Percentiles rank a stretch among this genome's conserved stretches.
Conservation (phyloP, 116 monocot genomes). For the Zostera marina region DNA sequence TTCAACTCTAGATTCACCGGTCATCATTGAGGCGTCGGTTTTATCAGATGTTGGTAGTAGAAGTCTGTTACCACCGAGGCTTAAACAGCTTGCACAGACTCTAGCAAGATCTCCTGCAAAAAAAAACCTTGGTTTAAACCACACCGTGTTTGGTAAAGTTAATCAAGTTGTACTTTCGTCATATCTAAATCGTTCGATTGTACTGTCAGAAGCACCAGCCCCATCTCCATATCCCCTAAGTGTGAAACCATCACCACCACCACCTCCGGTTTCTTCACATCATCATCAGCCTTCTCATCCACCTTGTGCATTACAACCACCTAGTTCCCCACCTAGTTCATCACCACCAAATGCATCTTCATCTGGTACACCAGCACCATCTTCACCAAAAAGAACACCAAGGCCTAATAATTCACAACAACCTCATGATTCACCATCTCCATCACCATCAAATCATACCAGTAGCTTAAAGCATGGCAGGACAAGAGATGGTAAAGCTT, state of each 20-base stretch:
- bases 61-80: constrained; percentile 21
- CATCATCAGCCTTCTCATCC: constrained; percentile 11
- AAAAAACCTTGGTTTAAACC: constrained; percentile 63
- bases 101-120: constrained; percentile 26
- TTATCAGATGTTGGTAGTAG: constrained; percentile 42
- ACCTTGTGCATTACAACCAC: constrained; percentile 6
- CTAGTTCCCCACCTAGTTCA: constrained; percentile 6
- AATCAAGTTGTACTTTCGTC: constrained; percentile 44
- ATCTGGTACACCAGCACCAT: constrained; percentile 2
- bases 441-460: constrained; percentile 5
- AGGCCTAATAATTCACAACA: constrained; percentile 9
- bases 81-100: constrained; percentile 49
- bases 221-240: constrained; percentile 26
- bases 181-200: constrained; percentile 39
- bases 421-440: constrained; percentile 1
- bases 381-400: constrained; percentile 6
- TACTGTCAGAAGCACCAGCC: constrained; percentile 17
- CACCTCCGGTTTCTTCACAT: background rate
- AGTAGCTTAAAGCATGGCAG: constrained; percentile 5
- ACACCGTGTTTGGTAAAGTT: constrained; percentile 61
- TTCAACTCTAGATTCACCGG: constrained; percentile 40
- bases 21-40: constrained; percentile 42
- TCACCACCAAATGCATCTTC: constrained; percentile 17
- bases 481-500: constrained; percentile 5
- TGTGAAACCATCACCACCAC: constrained; percentile 2